Evolutionary conservation across 805 yeast species (phyloP).

Genomic region (Metschnikowia koreensis): DNA sequence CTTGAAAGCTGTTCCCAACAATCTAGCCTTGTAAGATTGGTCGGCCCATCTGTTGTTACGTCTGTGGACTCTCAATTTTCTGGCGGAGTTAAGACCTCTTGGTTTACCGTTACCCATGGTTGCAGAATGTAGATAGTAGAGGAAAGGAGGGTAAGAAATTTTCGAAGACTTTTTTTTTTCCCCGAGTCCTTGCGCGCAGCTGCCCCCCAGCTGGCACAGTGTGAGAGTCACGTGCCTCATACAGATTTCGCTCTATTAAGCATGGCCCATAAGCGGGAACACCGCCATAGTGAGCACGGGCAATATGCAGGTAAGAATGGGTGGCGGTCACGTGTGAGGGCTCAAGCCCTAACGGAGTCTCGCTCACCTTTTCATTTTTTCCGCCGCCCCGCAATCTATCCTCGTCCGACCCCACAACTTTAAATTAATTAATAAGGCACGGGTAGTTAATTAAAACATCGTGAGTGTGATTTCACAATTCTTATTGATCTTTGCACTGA

Average conservation of each 20-base stretch:
- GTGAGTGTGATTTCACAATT: too few species aligned
- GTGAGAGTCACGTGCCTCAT: conserved; percentile 2
- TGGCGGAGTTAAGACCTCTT: conserved; percentile 99
- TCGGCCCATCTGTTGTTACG: conserved; percentile 99
- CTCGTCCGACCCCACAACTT: too few species aligned
- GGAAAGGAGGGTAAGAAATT: conserved; percentile 5
- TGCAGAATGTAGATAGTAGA: conserved; percentile 21
- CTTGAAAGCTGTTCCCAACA: conserved; percentile 99
- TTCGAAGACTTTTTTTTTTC: conserved; percentile 13
- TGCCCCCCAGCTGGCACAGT: conserved; percentile 1
- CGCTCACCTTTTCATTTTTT: too few species aligned
- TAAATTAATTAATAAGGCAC: too few species aligned
- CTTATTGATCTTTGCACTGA: too few species aligned
- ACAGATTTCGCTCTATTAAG: not conserved
- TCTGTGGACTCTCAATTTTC: conserved; percentile 99
- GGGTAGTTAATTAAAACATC: too few species aligned
- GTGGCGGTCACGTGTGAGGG: conserved; percentile 8
- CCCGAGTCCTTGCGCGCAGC: conserved; percentile 6
- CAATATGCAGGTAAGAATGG: too few species aligned
- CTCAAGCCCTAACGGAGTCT: conserved; percentile 11
- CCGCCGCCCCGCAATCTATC: too few species aligned
- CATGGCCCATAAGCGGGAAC: too few species aligned
- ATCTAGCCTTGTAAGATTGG: conserved; percentile 95
- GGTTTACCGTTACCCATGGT: conserved; percentile 99
- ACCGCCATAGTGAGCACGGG: not conserved